These are phyloP conservation scores for Cicer bijugum DNA, from an alignment of 306 rosid species.

Conservation along the genomic window DNA sequence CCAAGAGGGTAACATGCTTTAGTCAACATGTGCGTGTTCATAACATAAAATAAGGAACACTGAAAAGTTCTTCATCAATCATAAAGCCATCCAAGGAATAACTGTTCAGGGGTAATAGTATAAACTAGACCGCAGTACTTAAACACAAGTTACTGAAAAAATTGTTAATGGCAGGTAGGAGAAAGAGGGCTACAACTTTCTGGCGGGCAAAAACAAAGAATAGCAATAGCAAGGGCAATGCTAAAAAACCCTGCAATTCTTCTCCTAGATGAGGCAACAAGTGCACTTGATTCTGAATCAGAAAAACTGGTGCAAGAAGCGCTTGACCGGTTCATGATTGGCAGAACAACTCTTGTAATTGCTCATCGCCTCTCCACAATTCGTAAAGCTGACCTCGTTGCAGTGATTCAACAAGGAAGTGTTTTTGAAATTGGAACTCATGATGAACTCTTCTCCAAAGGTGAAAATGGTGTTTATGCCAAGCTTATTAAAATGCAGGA, in stretches of 20 bases:
- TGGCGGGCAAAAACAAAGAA: constrained; percentile 98
- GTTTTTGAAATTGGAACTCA: constrained; percentile 95
- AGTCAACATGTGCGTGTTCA: constrained; percentile 78
- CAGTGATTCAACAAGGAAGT: constrained; percentile 92
- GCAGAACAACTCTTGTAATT: constrained; percentile 93
- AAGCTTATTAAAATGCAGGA: constrained; percentile 95
- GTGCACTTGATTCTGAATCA: constrained; percentile 97
- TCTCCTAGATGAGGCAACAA: constrained; percentile 94
- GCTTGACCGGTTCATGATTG: constrained; percentile 97
- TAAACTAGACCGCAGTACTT: too few species aligned
- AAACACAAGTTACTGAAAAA: too few species aligned
- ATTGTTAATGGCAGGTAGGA: constrained; percentile 79
- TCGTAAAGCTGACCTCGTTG: constrained; percentile 97
- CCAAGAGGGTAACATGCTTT: constrained; percentile 72
- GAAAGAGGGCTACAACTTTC: constrained; percentile 97
- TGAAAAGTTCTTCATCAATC: constrained; percentile 12
- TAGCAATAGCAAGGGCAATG: constrained; percentile 99
- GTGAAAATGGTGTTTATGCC: constrained; percentile 92
- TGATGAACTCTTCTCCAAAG: constrained; percentile 84
- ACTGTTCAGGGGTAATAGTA: too few species aligned
- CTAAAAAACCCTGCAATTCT: constrained; percentile 96
- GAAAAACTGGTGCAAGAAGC: constrained; percentile 99
- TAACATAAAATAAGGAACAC: constrained; percentile 28
- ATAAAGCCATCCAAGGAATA: constrained; percentile 2
- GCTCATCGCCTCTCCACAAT: constrained; percentile 98